A percentile compares a stretch with the other conserved stretches of the same genome.
Evolutionary conservation across 495 filamentous ascomycete genomes (phyloP).

Genomic region (Penicillium waksmanii): DNA sequence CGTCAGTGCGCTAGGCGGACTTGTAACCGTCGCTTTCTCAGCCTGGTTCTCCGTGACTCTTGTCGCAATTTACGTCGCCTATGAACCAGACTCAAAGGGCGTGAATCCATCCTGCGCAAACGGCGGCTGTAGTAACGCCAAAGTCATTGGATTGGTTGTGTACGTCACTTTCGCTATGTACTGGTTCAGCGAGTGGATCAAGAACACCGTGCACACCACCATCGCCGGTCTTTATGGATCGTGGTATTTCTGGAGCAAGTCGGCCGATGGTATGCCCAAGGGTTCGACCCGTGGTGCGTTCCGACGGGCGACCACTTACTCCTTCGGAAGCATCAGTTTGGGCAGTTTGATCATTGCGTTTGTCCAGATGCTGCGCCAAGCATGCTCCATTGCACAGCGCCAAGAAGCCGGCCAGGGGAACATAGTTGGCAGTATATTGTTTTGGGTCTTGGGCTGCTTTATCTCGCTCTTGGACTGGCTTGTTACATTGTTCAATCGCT

Average conservation of each 20-base stretch:
- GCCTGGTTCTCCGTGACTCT: conserved; percentile 66
- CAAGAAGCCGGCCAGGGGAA: conserved; percentile 69
- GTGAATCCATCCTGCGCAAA: conserved; percentile 68
- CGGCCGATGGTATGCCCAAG: conserved; percentile 65
- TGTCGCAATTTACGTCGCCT: conserved; percentile 77
- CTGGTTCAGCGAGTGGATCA: conserved; percentile 90
- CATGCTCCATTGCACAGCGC: conserved; percentile 71
- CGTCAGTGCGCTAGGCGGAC: conserved; percentile 77
- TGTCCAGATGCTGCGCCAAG: conserved; percentile 79
- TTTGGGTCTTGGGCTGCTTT: conserved; percentile 74
- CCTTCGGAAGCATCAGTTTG: conserved; percentile 86
- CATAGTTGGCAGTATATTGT: conserved; percentile 64
- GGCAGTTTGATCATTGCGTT: conserved; percentile 86
- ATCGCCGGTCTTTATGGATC: conserved; percentile 88
- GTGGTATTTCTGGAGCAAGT: conserved; percentile 83
- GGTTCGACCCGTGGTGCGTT: conserved; percentile 75
- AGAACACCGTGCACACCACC: conserved; percentile 88
- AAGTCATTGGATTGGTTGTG: conserved; percentile 80
- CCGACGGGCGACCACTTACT: conserved; percentile 79
- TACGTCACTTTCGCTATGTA: conserved; percentile 90
- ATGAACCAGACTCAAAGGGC: conserved; percentile 57
- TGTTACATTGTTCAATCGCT: conserved; percentile 70
- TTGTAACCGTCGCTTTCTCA: conserved; percentile 72
- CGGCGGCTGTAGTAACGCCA: conserved; percentile 72
- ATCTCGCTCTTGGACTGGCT: conserved; percentile 83